Conservation (phyloP, 176 grass and related monocot genomes). For the Stipa capillata region DNA sequence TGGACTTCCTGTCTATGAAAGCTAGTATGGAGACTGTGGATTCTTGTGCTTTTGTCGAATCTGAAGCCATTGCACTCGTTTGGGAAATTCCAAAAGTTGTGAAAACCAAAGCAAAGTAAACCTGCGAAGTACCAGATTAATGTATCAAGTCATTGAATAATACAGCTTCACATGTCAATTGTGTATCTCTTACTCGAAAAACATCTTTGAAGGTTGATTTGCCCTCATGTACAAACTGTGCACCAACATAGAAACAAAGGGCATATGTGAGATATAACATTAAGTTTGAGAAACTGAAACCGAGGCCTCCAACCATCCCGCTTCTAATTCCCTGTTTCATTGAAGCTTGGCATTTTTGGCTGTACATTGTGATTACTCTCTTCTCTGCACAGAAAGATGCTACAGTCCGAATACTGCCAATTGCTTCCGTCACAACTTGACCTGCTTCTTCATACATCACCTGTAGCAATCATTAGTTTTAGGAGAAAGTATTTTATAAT, state of each 20-base stretch:
- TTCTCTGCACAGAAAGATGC: constrained; percentile 60
- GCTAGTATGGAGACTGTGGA: constrained; percentile 43
- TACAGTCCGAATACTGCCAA: constrained; percentile 41
- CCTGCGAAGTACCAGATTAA: constrained; percentile 19
- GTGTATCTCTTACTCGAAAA: constrained; percentile 37
- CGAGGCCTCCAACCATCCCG: constrained; percentile 40
- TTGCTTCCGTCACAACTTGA: constrained; percentile 51
- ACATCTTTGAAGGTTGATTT: constrained; percentile 51
- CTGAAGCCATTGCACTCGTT: constrained; percentile 40
- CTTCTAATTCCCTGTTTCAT: constrained; percentile 48
- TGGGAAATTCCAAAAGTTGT: constrained; percentile 50
- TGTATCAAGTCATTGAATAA: neutral
- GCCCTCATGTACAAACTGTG: constrained; percentile 22
- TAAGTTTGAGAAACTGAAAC: constrained; percentile 42
- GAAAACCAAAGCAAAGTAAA: constrained; percentile 55
- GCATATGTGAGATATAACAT: constrained; percentile 43
- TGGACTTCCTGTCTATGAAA: constrained; percentile 48
- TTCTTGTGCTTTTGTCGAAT: constrained; percentile 50
- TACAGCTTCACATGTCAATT: neutral
- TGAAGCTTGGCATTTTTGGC: constrained; percentile 41
- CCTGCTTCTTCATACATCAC: constrained; percentile 63
- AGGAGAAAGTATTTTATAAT: neutral
- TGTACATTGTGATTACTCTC: constrained; percentile 34
- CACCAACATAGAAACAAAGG: constrained; percentile 67
- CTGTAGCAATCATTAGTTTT: constrained; percentile 7